These are phyloP conservation scores for Talaromyces borbonicus DNA, from an alignment of 495 filamentous ascomycete species.

Conservation along the genomic window DNA sequence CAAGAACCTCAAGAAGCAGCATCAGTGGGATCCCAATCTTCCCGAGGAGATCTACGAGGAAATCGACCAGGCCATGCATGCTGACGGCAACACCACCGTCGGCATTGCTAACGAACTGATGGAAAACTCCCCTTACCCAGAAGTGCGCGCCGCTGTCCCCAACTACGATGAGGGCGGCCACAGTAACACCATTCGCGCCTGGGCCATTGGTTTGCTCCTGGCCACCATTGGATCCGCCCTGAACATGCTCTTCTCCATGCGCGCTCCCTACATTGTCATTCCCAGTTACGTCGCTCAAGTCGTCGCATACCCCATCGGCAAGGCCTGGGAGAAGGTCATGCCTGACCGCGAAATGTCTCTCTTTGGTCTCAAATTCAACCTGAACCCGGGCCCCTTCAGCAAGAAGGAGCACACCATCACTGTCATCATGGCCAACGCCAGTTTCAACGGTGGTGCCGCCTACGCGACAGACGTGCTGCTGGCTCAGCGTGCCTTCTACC, in stretches of 20 bases:
- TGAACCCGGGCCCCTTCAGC: constrained; percentile 66
- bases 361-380: constrained; percentile 44
- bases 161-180: constrained; percentile 57
- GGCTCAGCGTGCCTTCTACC: constrained; percentile 57
- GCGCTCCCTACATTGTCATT: constrained; percentile 56
- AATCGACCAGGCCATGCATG: constrained; percentile 49
- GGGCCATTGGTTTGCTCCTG: constrained; percentile 59
- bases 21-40: constrained; percentile 62
- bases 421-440: constrained; percentile 56
- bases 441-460: constrained; percentile 43
- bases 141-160: constrained; percentile 37
- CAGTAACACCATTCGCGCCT: constrained; percentile 61
- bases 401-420: constrained; percentile 69
- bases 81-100: constrained; percentile 40
- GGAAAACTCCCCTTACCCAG: constrained; percentile 62
- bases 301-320: constrained; percentile 58
- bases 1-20: constrained; percentile 43
- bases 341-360: constrained; percentile 42
- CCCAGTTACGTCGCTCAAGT: constrained; percentile 61
- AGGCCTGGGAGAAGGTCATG: constrained; percentile 42
- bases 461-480: constrained; percentile 60
- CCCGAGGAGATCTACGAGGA: constrained; percentile 50
- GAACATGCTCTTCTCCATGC: constrained; percentile 64
- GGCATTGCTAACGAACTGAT: constrained; percentile 48
- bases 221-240: constrained; percentile 55